A percentile compares a stretch with the other conserved stretches of the same genome.
Conservation (phyloP, 1,284 basidiomycete species). For the Irpex sp. region DNA sequence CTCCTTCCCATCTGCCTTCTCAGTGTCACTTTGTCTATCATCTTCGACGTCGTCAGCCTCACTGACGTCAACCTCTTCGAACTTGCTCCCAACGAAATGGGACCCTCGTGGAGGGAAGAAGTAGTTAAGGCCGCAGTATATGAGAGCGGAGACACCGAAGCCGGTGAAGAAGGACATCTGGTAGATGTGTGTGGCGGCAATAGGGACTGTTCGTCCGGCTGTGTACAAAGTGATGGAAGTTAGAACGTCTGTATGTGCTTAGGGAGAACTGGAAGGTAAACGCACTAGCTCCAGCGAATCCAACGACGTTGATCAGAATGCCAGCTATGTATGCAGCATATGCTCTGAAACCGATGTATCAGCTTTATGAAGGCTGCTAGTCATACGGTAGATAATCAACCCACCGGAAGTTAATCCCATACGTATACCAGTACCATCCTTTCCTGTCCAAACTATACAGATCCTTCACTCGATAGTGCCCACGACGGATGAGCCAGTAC, state of each 20-base stretch:
- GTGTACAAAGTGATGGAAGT: slow-evolving; percentile 19
- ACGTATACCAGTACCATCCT: slow-evolving; percentile 77
- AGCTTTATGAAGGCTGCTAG: background rate
- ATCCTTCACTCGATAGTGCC: slow-evolving; percentile 69
- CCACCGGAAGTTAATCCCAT: slow-evolving; percentile 70
- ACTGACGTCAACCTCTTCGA: slow-evolving; percentile 65
- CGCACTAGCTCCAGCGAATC: slow-evolving; percentile 61
- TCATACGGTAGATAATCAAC: slow-evolving; percentile 10
- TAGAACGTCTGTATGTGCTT: too few relatives aligned
- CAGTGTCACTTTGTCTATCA: background rate
- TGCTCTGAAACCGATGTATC: slow-evolving; percentile 37
- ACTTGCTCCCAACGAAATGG: slow-evolving; percentile 32
- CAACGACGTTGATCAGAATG: slow-evolving; percentile 81
- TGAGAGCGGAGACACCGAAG: slow-evolving; percentile 61
- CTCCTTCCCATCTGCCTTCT: background rate
- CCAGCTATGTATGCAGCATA: slow-evolving; percentile 73
- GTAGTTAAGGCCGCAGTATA: slow-evolving; percentile 60
- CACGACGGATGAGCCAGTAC: slow-evolving; percentile 76
- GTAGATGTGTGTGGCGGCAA: slow-evolving; percentile 67
- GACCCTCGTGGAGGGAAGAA: slow-evolving; percentile 56
- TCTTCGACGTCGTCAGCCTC: background rate
- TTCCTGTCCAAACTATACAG: slow-evolving; percentile 57
- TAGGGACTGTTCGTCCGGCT: slow-evolving; percentile 56
- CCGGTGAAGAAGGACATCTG: slow-evolving; percentile 79
- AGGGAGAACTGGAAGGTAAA: slow-evolving; percentile 25